Conservation (phyloP, 345 rosid genomes). For the Eucalyptus pauciflora region DNA sequence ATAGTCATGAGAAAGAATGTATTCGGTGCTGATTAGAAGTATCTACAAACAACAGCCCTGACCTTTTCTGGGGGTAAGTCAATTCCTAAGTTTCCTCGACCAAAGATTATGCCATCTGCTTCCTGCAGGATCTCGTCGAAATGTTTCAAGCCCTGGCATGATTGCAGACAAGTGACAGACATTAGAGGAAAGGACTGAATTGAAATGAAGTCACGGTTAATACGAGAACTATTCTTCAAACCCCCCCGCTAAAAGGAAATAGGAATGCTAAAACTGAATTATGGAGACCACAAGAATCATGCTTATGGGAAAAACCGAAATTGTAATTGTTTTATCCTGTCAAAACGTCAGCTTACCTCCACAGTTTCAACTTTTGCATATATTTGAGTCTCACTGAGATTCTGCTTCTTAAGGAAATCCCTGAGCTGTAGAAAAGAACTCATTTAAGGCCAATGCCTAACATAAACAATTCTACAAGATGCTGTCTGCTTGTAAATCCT, state of each 20-base stretch:
- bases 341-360: constrained; percentile 10
- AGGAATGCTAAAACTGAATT: not conserved
- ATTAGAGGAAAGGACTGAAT: not conserved
- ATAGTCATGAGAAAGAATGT: not conserved
- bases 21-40: not conserved
- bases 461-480: not conserved
- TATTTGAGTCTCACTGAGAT: constrained; percentile 13
- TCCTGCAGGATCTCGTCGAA: constrained; percentile 18
- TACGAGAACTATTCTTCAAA: not conserved
- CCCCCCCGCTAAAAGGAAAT: not conserved
- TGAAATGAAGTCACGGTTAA: not conserved
- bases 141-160: constrained; percentile 12
- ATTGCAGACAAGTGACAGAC: not conserved
- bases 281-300: not conserved
- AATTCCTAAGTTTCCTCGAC: constrained; percentile 26
- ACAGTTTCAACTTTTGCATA: constrained; percentile 21
- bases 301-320: not conserved
- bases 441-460: not conserved
- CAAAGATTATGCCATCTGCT: constrained; percentile 25
- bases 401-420: constrained; percentile 5
- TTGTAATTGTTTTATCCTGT: not conserved
- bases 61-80: constrained; percentile 31
- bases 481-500: not conserved
- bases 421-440: constrained; percentile 8
- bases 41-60: not conserved